phyloP scores from a whole-genome alignment of 768 basidiomycete species.

The Lactifluus pinguis region DNA sequence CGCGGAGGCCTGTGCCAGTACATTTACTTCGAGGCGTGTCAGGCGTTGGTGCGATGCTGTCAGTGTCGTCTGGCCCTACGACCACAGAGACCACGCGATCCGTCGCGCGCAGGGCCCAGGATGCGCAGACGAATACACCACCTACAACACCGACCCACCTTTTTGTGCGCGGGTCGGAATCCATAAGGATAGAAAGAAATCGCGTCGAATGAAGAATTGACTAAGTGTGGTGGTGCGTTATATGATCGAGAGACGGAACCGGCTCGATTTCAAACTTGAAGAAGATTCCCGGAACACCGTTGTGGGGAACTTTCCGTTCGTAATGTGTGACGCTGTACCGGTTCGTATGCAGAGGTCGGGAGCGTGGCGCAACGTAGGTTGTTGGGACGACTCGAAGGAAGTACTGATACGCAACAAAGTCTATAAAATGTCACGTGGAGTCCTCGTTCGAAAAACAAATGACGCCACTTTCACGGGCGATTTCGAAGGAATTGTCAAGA shows the following conservation, averaged over 20 bases:
- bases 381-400: slow-evolving; percentile 95
- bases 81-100: slow-evolving; percentile 45
- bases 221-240: slow-evolving; percentile 80
- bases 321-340: slow-evolving; percentile 97
- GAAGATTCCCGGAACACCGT: slow-evolving; percentile 90
- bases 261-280: slow-evolving; percentile 98
- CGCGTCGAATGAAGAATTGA: slow-evolving; percentile 64
- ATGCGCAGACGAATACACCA: slow-evolving; percentile 69
- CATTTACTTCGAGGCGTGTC: slow-evolving; percentile 55
- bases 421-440: slow-evolving; percentile 31
- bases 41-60: slow-evolving; percentile 59
- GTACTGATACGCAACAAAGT: slow-evolving; percentile 88
- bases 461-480: too few species aligned
- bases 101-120: slow-evolving; percentile 39
- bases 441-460: neutral
- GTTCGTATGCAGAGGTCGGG: slow-evolving; percentile 55
- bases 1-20: slow-evolving; percentile 53
- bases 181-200: neutral
- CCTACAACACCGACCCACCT: slow-evolving; percentile 89
- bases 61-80: slow-evolving; percentile 56
- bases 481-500: too few species aligned
- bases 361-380: slow-evolving; percentile 74
- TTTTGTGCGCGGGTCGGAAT: neutral
- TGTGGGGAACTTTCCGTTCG: slow-evolving; percentile 61
- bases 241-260: slow-evolving; percentile 73